These are phyloP conservation scores for Triticum dicoccoides DNA, from an alignment of 176 grass and related monocot genomes.

Conservation along the genomic window DNA sequence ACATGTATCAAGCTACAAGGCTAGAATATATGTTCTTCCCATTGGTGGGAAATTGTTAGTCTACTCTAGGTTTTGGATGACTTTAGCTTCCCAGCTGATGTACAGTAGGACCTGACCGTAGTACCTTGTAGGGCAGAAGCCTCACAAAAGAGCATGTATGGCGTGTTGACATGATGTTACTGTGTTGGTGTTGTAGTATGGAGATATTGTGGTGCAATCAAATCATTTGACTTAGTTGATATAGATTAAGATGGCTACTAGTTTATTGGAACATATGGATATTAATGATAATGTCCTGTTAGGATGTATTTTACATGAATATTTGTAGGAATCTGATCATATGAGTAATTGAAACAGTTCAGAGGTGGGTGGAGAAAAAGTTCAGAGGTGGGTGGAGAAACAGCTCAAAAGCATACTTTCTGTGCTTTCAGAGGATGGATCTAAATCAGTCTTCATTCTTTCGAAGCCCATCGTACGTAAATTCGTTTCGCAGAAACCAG, in stretches of 20 bases:
- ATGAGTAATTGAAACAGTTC: not conserved
- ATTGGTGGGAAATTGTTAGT: not conserved
- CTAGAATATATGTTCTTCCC: not conserved
- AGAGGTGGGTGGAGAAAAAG: too few species aligned
- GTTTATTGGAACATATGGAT: not conserved
- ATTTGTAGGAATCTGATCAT: not conserved
- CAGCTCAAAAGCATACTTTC: too few species aligned
- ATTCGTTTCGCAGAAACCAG: too few species aligned
- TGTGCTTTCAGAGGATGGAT: too few species aligned
- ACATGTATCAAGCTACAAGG: not conserved
- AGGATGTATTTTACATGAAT: not conserved
- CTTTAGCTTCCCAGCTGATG: constrained; percentile 2
- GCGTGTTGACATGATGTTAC: not conserved
- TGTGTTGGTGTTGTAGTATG: not conserved
- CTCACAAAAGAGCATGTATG: not conserved
- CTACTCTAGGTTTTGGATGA: not conserved
- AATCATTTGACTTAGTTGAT: not conserved
- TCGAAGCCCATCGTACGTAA: too few species aligned
- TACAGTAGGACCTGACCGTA: constrained; percentile 21
- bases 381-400: too few species aligned
- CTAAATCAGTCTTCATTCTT: too few species aligned
- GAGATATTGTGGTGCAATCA: not conserved
- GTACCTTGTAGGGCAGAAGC: not conserved
- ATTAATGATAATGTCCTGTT: not conserved
- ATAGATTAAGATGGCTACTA: not conserved